Base-by-base conservation (phyloP, 176 grass and related monocot species). In the Chrysopogon serrulatus region DNA sequence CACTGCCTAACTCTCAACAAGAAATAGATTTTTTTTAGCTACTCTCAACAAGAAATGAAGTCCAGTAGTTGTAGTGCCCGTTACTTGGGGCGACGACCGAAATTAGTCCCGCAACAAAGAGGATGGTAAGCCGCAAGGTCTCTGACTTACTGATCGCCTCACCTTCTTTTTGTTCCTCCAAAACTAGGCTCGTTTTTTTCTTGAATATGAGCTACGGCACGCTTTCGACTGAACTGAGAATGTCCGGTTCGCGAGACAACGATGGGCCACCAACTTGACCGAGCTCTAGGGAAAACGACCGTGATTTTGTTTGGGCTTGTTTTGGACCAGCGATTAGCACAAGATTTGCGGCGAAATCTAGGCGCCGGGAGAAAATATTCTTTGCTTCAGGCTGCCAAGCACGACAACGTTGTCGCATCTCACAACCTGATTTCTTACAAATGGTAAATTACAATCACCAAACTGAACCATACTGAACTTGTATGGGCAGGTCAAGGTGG, bases 21-120 rank as follows among this genome's bases (percentile, higher is more conserved):
- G n/a, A n/a, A n/a, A n/a, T n/a, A n/a, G n/a, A n/a, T n/a, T n/a
- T n/a, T n/a, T n/a, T n/a, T n/a, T n/a, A n/a, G n/a, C n/a, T n/a
- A n/a, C n/a, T 43, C 54, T 41, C 31, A 88, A 49, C 73, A 83
- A 71, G 73, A 78, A 68, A 81, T 27, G 27, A 68, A 48, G 13
- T 48, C 36, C 54, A 24, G n/a, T 26, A 26, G 3, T 5, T 59
- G 59, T 19, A 43, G 14, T 71, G 53, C 68, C 9, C 56, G 4
- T 74, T 36, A 23, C 2, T 24, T 57, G 53, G 23, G 1, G 8
- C 21, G 51, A 23, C 8, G 18, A 41, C 71, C 2, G 39, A 48
- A 35, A 80, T n/a, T 23, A 74, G 42, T n/a, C 13, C 3, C 70
- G 28, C 59, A 14, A 3, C 28, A 19, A 44, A 73, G 57, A 43